Conservation (phyloP, 148 eudicot species). For the Gaultheria prostrata region DNA sequence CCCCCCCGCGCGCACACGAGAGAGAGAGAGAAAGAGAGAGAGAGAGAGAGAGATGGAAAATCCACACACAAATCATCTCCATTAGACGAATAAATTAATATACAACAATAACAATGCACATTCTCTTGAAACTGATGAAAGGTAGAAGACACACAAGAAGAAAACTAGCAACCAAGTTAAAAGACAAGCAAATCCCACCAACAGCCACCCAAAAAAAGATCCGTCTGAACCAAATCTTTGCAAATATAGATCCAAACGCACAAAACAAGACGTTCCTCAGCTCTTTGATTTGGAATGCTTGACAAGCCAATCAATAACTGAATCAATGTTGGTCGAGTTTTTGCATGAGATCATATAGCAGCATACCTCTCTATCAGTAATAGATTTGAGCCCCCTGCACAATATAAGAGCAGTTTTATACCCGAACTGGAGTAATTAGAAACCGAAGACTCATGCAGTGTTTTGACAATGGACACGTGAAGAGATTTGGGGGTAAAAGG, state of each 20-base stretch:
- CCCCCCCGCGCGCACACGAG: too few species aligned
- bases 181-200: constrained; percentile 17
- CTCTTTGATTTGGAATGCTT: constrained; percentile 94
- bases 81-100: constrained; percentile 13
- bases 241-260: constrained; percentile 28
- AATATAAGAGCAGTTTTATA: not conserved
- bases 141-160: not conserved
- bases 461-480: not conserved
- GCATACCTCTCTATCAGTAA: constrained; percentile 94
- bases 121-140: not conserved
- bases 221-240: constrained; percentile 5
- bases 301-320: constrained; percentile 94
- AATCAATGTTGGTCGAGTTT: constrained; percentile 92
- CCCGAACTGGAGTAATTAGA: not conserved
- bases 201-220: not conserved
- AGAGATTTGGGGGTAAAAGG: not conserved
- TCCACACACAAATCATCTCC: not conserved
- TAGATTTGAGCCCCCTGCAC: constrained; percentile 82
- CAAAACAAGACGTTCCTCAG: constrained; percentile 32
- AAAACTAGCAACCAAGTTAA: constrained; percentile 16
- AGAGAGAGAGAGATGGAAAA: not conserved
- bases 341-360: constrained; percentile 99
- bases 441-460: not conserved
- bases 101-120: constrained; percentile 13
- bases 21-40: too few species aligned